Base-by-base conservation (phyloP, 1,139 yeast species). In the Taphrina deformans region DNA sequence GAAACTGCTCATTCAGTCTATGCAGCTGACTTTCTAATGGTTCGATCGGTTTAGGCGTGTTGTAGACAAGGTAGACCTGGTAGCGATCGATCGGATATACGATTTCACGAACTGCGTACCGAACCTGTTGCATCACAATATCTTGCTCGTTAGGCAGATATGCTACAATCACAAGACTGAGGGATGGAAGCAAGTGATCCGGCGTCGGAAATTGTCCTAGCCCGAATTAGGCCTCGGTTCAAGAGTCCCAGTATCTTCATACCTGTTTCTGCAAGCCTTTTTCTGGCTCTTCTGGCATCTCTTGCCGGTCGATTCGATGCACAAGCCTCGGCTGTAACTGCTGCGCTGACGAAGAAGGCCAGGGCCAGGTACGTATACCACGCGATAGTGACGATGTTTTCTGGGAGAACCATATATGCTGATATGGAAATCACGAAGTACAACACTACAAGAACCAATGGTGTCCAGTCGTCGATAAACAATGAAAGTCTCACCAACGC, bases 81-180 rank as follows among this genome's bases (percentile, higher is more conserved):
- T 46, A 46, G 5, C 35, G 31, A 26, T 46, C 52, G 9, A 26
- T 16, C 10, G 52, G 52, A n/a, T 46, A 46, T 6, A 46, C 52
- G 6, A 46, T 46, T 21, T 46, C 52, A 4, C 52, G 52, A 3
- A 46, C 33, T 4, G 52, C 52, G 21, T 46, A 46, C 21, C 52
- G 7, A 4, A 46, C 52, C 21, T 46, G 52, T n/a, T 46, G 52
- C 52, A 46, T 46, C 16, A 46, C 52, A n/a, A 46, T 46, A n/a
- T 46, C 52, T 33, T 46, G 31, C 52, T 46, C 52, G n/a, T 46
- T 46, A 4, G 52, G 52, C 33, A 46, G 33, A n/a, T 46, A 46
- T 23, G 52, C 52, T 3, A 46, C 52, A 16, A 46, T 46, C 18
- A 46, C 52, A 6, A 46, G 33, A 46, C 52, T 46, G 6, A 46